Evolutionary conservation across 2,329 filamentous ascomycete species (phyloP).

Genomic region (Fusarium euwallaceae): DNA sequence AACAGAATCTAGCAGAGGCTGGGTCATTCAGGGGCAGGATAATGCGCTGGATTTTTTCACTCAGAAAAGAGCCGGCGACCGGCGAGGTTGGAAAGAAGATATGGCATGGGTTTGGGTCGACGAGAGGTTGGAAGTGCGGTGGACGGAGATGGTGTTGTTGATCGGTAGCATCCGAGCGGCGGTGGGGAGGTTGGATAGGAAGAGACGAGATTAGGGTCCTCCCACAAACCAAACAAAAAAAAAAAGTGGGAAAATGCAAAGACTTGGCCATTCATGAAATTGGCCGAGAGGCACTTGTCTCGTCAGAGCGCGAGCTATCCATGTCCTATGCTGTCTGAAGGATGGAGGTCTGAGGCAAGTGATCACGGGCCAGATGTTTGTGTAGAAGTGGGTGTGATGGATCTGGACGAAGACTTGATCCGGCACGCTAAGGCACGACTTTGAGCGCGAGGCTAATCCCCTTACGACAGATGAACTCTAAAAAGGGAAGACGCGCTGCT

Average conservation of each 20-base stretch:
- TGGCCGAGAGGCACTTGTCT: conserved; percentile 8
- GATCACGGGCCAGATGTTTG: conserved; percentile 26
- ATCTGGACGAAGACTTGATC: neutral
- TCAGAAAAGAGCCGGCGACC: conserved; percentile 1
- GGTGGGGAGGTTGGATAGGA: conserved; percentile 9
- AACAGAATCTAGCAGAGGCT: conserved; percentile 37
- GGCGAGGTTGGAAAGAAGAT: conserved; percentile 28
- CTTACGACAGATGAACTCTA: neutral
- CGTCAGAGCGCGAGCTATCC: conserved; percentile 6
- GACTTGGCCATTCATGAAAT: conserved; percentile 5
- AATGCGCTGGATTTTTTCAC: neutral
- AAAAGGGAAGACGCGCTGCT: neutral
- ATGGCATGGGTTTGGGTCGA: conserved; percentile 11
- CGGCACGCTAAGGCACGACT: neutral
- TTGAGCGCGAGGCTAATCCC: neutral
- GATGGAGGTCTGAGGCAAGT: conserved; percentile 11
- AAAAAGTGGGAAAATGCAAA: conserved; percentile 22
- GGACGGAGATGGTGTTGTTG: conserved; percentile 29
- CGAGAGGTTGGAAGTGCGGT: conserved; percentile 20
- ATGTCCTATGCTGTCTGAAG: conserved; percentile 1
- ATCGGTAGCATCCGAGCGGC: conserved; percentile 43
- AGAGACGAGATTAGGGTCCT: conserved; percentile 16
- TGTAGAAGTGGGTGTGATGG: conserved; percentile 7
- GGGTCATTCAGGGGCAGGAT: conserved; percentile 27
- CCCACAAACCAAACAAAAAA: conserved; percentile 3